Evolutionary conservation across 2,329 filamentous ascomycete genomes (phyloP).

Genomic region (Epichloe sibirici): DNA sequence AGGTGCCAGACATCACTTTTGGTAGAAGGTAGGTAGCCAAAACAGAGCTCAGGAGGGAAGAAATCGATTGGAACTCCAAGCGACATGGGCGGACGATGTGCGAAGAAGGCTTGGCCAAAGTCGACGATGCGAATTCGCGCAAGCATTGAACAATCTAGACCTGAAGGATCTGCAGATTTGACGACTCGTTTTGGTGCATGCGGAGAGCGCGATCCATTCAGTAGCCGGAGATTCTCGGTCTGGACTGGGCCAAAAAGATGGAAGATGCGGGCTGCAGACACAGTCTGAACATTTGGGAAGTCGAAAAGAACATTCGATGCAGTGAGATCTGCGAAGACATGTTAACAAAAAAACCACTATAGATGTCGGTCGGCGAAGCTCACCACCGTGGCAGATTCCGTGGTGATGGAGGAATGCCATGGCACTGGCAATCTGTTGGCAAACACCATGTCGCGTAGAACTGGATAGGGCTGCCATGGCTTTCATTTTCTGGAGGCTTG

Average conservation of each 20-base stretch:
- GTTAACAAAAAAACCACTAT: not conserved
- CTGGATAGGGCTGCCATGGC: no score
- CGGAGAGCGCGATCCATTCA: not conserved
- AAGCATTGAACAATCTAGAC: slow-evolving; percentile 4
- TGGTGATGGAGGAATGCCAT: slow-evolving; percentile 5
- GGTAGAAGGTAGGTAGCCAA: slow-evolving; percentile 4
- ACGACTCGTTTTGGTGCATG: slow-evolving; percentile 6
- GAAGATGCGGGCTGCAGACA: not conserved
- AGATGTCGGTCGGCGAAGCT: not conserved
- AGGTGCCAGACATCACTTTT: slow-evolving; percentile 7
- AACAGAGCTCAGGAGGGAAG: slow-evolving; percentile 7
- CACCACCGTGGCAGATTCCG: slow-evolving; percentile 6
- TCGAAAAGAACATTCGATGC: slow-evolving; percentile 1
- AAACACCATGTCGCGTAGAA: not conserved
- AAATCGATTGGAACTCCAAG: slow-evolving; percentile 5
- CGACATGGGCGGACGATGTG: slow-evolving; percentile 2
- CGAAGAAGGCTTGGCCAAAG: slow-evolving; percentile 6
- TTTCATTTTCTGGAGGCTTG: not conserved
- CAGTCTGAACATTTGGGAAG: slow-evolving; percentile 1
- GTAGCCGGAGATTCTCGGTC: slow-evolving; percentile 1
- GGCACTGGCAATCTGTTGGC: slow-evolving; percentile 6
- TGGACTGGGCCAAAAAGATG: slow-evolving; percentile 2
- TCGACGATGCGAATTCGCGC: slow-evolving; percentile 2
- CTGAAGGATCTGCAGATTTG: not conserved
- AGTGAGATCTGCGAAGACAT: slow-evolving; percentile 2